Evolutionary conservation across 2,329 filamentous ascomycete genomes (phyloP).

Genomic region (Penicillium sp.): DNA sequence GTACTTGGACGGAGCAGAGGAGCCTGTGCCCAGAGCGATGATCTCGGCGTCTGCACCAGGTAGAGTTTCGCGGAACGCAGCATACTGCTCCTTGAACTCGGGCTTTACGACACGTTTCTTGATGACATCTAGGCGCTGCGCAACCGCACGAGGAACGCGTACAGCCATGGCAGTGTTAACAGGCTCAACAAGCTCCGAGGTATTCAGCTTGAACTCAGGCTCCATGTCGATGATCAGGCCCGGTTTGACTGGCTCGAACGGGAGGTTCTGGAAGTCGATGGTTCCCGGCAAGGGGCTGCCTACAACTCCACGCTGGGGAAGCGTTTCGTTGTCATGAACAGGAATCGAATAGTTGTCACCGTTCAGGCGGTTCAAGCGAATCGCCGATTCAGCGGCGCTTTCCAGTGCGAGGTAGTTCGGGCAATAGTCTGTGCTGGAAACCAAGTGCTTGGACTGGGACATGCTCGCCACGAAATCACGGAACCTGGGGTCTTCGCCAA

Average conservation of each 20-base stretch:
- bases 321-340: constrained; percentile 62
- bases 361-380: constrained; percentile 74
- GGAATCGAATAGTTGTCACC: constrained; percentile 73
- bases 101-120: constrained; percentile 31
- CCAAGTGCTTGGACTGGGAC: constrained; percentile 69
- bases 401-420: constrained; percentile 76
- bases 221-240: constrained; percentile 51
- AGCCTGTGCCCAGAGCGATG: constrained; percentile 87
- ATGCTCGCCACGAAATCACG: constrained; percentile 70
- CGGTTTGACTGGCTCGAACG: constrained; percentile 43
- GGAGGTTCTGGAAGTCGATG: constrained; percentile 15
- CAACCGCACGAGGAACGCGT: constrained; percentile 34
- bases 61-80: constrained; percentile 64
- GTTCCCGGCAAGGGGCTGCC: constrained; percentile 15
- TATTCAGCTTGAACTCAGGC: constrained; percentile 47
- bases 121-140: constrained; percentile 34
- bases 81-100: constrained; percentile 36
- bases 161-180: constrained; percentile 30
- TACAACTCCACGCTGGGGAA: constrained; percentile 43
- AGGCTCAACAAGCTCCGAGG: constrained; percentile 31
- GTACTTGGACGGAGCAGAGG: constrained; percentile 86
- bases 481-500: constrained; percentile 67
- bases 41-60: constrained; percentile 79
- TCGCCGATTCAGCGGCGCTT: constrained; percentile 67
- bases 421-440: constrained; percentile 74